Conservation (phyloP, 1,284 basidiomycete genomes). For the Fomitopsis schrenkii region DNA sequence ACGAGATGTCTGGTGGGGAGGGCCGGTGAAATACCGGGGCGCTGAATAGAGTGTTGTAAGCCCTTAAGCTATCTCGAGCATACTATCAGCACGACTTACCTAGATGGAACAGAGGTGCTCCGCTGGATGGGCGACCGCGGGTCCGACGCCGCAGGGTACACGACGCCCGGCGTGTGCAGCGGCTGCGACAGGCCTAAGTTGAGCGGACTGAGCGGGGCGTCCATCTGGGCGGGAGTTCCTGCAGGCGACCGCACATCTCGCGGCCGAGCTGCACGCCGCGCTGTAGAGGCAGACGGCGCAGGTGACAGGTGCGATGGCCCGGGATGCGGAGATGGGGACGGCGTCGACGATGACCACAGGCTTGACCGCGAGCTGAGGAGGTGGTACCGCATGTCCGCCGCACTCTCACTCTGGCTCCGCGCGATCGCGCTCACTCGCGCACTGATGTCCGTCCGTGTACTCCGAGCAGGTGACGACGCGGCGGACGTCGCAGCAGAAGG, state of each 20-base stretch:
- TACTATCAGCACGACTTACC: constrained; percentile 6
- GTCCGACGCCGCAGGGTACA: constrained; percentile 18
- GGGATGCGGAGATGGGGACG: not conserved
- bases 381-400: not conserved
- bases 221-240: not conserved
- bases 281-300: not conserved
- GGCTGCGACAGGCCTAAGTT: constrained; percentile 5
- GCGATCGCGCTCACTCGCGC: not conserved
- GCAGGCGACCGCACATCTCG: not conserved
- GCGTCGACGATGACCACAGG: not conserved
- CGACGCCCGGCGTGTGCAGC: constrained; percentile 7
- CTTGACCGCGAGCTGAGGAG: not conserved
- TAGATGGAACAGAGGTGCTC: constrained; percentile 15
- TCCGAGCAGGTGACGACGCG: not conserved
- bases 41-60: not conserved
- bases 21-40: constrained; percentile 2
- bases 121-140: constrained; percentile 25
- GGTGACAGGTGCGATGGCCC: not conserved
- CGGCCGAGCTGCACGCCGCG: not conserved
- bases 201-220: constrained; percentile 1
- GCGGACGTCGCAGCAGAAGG: not conserved
- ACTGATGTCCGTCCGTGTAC: not conserved
- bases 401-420: not conserved
- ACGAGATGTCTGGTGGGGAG: too few species aligned
- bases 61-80: not conserved